phyloP scores from a whole-genome alignment of 2,329 filamentous ascomycete genomes.

The Chaetomium strumarium region DNA sequence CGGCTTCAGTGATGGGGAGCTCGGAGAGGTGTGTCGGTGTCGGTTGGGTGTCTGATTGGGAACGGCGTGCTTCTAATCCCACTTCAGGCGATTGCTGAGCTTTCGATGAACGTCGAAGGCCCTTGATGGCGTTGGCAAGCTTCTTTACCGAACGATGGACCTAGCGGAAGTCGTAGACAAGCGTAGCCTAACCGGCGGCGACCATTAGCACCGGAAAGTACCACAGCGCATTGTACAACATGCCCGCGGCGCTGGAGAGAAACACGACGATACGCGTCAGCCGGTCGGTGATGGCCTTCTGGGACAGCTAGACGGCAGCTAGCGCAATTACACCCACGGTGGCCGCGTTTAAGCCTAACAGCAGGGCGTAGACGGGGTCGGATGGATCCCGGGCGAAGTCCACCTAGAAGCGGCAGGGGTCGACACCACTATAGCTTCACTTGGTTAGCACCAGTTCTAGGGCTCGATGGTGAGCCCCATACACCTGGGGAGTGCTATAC shows the following conservation, averaged over 20 bases:
- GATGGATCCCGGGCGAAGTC: too few species aligned
- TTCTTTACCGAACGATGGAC: conserved; percentile 33
- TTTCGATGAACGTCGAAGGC: neutral
- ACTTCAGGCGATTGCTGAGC: too few species aligned
- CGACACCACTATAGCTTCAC: neutral
- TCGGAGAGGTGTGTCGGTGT: neutral
- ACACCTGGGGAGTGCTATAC: neutral
- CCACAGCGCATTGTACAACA: conserved; percentile 69
- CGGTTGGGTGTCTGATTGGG: too few species aligned
- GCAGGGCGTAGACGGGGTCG: conserved; percentile 59
- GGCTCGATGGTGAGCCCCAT: neutral
- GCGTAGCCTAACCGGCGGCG: conserved; percentile 45
- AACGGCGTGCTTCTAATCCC: too few species aligned
- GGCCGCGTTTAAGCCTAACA: conserved; percentile 66
- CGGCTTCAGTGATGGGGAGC: neutral
- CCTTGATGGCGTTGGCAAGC: neutral
- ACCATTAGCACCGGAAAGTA: conserved; percentile 64
- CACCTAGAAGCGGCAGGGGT: too few species aligned
- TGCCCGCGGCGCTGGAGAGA: conserved; percentile 54
- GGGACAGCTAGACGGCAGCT: conserved; percentile 60
- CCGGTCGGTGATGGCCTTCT: conserved; percentile 61
- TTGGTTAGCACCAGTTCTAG: neutral
- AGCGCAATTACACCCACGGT: conserved; percentile 68
- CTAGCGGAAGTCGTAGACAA: conserved; percentile 52
- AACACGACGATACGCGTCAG: conserved; percentile 60